Evolutionary conservation across 2,329 filamentous ascomycete species (phyloP), one percentile per base, ranked within the genome.

Genomic region (Neonectria sp.): DNA sequence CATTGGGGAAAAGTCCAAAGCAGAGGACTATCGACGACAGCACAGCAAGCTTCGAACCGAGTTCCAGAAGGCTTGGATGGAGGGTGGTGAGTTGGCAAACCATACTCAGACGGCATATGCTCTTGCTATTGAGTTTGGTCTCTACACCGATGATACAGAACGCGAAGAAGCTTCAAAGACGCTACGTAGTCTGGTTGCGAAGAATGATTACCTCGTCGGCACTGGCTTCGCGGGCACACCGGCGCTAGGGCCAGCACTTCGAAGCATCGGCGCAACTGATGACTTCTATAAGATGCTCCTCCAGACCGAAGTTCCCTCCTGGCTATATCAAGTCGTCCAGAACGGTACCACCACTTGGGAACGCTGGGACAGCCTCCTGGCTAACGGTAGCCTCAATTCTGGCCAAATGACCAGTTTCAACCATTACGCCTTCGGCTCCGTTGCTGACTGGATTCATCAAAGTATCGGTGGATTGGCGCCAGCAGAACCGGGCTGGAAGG

Each of bases 381-480:
- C 82, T 0, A 76, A 86, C 62, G 84, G 84, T 0, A 77, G 68
- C 0, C 70, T 86, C 17, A 87, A 87, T 60, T 77, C 82, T 0
- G 82, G 84, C 0, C 71, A 77, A 35, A 86, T 87, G 85, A 85
- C 84, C 0, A 86, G 83, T 21, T 85, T 85, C 67, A 86, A 86
- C 35, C 84, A 87, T 68, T 87, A 86, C 60, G 81, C 85, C 0
- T 81, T 86, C n/a, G 84, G 85, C 0, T 82, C 83, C 0, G 83
- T 87, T 1, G 83, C 81, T 2, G 79, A 84, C 64, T 87, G 83
- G 83, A 79, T 86, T 29, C 83, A 86, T 63, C 76, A 79, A 45
- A 79, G 77, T 4, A 77, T 86, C 12, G 84, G 82, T 1, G 84
- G 84, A 0, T 71, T 86, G 0, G 76, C 77, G 0, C 80, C 81